phyloP scores from a whole-genome alignment of 768 basidiomycete genomes.

The Suillus americanus region DNA sequence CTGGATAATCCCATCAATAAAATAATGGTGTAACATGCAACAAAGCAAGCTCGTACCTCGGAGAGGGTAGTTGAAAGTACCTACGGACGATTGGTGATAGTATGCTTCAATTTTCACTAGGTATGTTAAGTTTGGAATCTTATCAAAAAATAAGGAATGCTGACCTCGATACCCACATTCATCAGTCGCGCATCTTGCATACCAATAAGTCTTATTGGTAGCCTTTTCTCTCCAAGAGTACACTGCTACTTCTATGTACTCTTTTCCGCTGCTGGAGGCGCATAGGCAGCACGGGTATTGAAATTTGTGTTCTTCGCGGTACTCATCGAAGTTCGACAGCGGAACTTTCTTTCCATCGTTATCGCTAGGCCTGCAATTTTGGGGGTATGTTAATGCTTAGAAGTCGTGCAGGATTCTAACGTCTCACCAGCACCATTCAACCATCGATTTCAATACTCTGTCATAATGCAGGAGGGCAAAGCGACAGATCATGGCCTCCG shows the following conservation, averaged over 20 bases:
- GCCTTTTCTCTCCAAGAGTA: neutral
- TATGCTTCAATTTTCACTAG: neutral
- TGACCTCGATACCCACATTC: neutral
- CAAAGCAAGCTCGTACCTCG: neutral
- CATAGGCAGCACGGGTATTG: neutral
- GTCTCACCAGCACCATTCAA: neutral
- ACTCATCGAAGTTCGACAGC: neutral
- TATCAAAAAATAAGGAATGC: neutral
- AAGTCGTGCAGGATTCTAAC: neutral
- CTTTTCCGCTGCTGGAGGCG: neutral
- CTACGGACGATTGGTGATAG: neutral
- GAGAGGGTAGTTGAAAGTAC: neutral
- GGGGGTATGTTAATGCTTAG: neutral
- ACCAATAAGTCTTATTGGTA: neutral
- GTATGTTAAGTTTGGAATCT: rapidly evolving
- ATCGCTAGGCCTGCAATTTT: neutral
- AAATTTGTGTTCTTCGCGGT: neutral
- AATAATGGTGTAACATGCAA: neutral
- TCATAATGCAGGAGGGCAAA: neutral
- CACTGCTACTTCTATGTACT: neutral
- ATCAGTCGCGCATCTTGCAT: neutral
- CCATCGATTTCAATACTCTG: neutral
- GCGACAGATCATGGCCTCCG: neutral
- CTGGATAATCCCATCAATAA: neutral
- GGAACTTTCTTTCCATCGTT: neutral